Evolutionary conservation across 2,329 filamentous ascomycete species (phyloP).

Genomic region (Sporothrix euskadiensis): DNA sequence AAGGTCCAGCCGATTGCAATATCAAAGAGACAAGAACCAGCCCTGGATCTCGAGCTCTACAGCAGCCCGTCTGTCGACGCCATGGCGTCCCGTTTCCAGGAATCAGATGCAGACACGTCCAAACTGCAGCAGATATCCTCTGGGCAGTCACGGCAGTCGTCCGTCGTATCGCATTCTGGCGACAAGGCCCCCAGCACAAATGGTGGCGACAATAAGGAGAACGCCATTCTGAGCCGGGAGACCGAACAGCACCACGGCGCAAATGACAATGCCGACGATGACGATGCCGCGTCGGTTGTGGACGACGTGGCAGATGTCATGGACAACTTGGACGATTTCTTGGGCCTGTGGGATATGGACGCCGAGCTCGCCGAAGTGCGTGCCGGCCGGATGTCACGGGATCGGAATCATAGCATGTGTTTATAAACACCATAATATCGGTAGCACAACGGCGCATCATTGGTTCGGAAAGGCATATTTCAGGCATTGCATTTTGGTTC

Average conservation of each 20-base stretch:
- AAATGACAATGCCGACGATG: background rate
- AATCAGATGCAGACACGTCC: constrained; percentile 43
- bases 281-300: constrained; percentile 28
- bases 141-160: background rate
- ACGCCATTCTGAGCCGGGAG: background rate
- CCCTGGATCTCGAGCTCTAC: constrained; percentile 9
- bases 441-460: background rate
- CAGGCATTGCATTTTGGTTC: background rate
- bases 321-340: constrained; percentile 49
- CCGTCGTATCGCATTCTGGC: constrained; percentile 17
- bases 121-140: constrained; percentile 24
- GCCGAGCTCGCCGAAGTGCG: constrained; percentile 41
- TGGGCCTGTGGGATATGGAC: constrained; percentile 44
- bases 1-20: background rate
- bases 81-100: constrained; percentile 53
- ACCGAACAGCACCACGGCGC: constrained; percentile 24
- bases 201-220: constrained; percentile 17
- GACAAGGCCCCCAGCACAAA: background rate
- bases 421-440: background rate
- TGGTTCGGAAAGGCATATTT: background rate
- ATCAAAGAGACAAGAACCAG: background rate
- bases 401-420: background rate
- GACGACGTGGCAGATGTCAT: constrained; percentile 52
- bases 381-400: constrained; percentile 15
- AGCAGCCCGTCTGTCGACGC: constrained; percentile 47